Percentiles rank a stretch among this genome's conserved stretches.
phyloP scores from a whole-genome alignment of 2,329 filamentous ascomycete genomes.

The Ilyonectria robusta region DNA sequence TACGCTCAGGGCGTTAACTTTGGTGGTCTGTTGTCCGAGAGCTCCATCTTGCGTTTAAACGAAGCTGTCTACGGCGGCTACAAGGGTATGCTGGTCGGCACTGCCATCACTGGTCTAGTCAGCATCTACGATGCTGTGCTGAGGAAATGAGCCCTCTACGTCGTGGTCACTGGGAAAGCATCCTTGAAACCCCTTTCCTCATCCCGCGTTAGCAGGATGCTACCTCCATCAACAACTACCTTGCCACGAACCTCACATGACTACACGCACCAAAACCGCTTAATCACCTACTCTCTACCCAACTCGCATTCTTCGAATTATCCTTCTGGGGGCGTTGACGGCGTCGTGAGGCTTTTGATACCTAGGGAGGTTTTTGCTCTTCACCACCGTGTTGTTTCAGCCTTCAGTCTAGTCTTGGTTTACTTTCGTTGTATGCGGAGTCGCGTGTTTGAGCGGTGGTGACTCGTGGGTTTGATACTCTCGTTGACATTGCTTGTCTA shows the following conservation, averaged over 20 bases:
- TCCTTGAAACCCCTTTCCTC: not conserved
- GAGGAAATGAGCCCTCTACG: slow-evolving; percentile 68
- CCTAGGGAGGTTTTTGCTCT: slow-evolving; percentile 37
- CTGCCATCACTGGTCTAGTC: slow-evolving; percentile 76
- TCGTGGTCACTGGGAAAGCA: slow-evolving; percentile 1
- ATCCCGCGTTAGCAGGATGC: not conserved
- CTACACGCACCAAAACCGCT: slow-evolving; percentile 15
- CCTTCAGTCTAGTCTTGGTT: slow-evolving; percentile 16
- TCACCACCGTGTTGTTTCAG: slow-evolving; percentile 6
- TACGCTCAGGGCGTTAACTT: slow-evolving; percentile 78
- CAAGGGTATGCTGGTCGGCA: slow-evolving; percentile 77
- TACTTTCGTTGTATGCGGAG: slow-evolving; percentile 26
- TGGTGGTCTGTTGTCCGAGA: slow-evolving; percentile 71
- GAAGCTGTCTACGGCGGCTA: slow-evolving; percentile 79
- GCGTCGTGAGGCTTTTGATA: slow-evolving; percentile 51
- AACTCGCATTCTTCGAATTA: slow-evolving; percentile 34
- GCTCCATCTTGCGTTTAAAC: slow-evolving; percentile 74
- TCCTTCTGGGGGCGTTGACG: slow-evolving; percentile 42
- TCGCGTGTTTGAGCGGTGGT: slow-evolving; percentile 20
- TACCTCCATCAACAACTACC: slow-evolving; percentile 7
- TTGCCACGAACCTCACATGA: slow-evolving; percentile 17
- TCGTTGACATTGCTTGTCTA: not conserved
- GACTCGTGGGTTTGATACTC: not conserved
- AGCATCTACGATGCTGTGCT: slow-evolving; percentile 85
- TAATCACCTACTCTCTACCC: slow-evolving; percentile 9